Conservation (phyloP, 192 early-diverging fungal species). For the Linnemannia exigua region DNA sequence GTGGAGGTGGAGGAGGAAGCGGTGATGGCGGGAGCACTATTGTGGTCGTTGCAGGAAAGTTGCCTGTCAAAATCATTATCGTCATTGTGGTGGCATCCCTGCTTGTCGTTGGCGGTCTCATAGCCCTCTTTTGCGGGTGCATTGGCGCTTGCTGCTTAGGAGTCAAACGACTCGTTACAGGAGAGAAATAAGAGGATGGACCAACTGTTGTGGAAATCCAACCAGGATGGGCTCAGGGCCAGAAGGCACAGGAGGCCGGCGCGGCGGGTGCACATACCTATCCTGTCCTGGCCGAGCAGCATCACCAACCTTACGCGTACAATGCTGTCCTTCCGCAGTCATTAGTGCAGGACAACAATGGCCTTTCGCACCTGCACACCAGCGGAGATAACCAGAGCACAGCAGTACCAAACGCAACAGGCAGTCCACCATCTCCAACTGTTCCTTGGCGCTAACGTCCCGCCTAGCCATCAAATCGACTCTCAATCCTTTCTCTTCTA, state of each 20-base stretch:
- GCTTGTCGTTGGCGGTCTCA: background rate
- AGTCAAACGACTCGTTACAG: background rate
- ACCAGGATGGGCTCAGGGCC: background rate
- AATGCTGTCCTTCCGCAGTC: background rate
- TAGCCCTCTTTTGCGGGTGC: background rate
- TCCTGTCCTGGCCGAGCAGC: background rate
- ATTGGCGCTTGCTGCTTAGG: background rate
- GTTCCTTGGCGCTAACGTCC: background rate
- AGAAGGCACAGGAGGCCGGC: background rate
- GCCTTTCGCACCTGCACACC: background rate
- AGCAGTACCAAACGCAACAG: background rate
- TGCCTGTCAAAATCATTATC: background rate
- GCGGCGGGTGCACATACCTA: background rate
- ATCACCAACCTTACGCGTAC: background rate
- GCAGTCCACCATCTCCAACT: background rate
- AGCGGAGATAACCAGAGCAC: too few relatives aligned
- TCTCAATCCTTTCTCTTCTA: background rate
- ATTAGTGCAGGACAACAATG: background rate
- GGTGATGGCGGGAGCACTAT: background rate
- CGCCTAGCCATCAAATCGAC: background rate
- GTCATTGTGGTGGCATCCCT: background rate
- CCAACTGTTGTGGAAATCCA: background rate
- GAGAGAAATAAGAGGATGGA: background rate
- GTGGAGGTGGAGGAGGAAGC: background rate
- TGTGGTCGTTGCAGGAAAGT: background rate